These are phyloP conservation scores for Tagetes erecta DNA, from an alignment of 129 eudicot genomes.

Conservation along the genomic window DNA sequence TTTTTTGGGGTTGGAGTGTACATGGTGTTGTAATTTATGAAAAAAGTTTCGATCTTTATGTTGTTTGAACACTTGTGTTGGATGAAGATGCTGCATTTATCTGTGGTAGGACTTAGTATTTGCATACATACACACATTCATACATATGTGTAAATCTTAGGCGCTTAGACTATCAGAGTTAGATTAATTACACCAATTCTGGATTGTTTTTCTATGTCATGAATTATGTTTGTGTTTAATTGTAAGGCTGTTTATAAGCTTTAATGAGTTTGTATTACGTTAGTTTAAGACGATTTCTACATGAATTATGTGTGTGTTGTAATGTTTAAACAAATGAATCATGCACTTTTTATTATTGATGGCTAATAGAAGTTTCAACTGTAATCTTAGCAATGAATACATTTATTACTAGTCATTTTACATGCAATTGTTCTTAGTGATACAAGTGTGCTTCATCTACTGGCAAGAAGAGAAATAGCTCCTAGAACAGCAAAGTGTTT, in stretches of 20 bases:
- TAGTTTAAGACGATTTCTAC: background rate
- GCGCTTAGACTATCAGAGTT: background rate
- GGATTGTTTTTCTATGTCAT: background rate
- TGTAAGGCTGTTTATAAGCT: background rate
- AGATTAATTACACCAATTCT: background rate
- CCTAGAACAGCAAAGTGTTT: slow-evolving; percentile 58
- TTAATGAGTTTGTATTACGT: background rate
- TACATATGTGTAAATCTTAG: background rate
- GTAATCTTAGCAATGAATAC: slow-evolving; percentile 6
- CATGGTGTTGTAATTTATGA: background rate
- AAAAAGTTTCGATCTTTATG: background rate
- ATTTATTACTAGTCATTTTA: slow-evolving; percentile 30
- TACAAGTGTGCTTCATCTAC: slow-evolving; percentile 57
- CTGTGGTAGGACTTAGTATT: background rate
- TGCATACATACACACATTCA: background rate
- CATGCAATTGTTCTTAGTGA: slow-evolving; percentile 25
- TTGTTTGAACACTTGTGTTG: slow-evolving; percentile 9
- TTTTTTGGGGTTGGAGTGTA: slow-evolving; percentile 14
- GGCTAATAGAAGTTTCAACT: background rate
- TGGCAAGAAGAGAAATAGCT: slow-evolving; percentile 74
- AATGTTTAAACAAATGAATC: slow-evolving; percentile 1
- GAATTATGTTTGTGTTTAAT: too few relatives aligned
- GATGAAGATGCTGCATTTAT: slow-evolving; percentile 7
- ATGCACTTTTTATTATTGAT: slow-evolving; percentile 4
- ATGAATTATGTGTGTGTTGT: background rate